Conservation (phyloP, 2,329 filamentous ascomycete genomes). For the Blumeria graminis region DNA sequence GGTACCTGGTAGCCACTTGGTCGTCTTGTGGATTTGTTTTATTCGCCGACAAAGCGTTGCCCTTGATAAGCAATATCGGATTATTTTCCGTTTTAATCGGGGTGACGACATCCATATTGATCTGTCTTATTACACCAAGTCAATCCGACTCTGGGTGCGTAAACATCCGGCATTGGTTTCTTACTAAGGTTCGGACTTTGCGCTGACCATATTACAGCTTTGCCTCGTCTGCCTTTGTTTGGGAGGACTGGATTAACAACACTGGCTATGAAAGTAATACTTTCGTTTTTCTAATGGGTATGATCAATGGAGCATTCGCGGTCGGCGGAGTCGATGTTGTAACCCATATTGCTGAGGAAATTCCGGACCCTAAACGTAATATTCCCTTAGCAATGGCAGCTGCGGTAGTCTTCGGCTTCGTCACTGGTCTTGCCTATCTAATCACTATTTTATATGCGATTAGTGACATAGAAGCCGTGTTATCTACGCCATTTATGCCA, state of each 20-base stretch:
- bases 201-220: slow-evolving; percentile 8
- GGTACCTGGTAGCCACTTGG: too few relatives aligned
- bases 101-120: too few relatives aligned
- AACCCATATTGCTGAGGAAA: slow-evolving; percentile 41
- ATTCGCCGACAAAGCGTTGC: too few relatives aligned
- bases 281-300: slow-evolving; percentile 32
- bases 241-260: slow-evolving; percentile 20
- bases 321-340: slow-evolving; percentile 42
- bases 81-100: too few relatives aligned
- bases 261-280: slow-evolving; percentile 24
- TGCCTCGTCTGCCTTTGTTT: slow-evolving; percentile 18
- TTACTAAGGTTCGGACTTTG: too few relatives aligned
- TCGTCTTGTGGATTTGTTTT: too few relatives aligned
- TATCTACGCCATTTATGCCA: slow-evolving; percentile 27
- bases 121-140: too few relatives aligned
- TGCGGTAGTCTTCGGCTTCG: slow-evolving; percentile 25
- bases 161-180: too few relatives aligned
- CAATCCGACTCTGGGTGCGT: too few relatives aligned
- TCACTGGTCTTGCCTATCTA: slow-evolving; percentile 27
- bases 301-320: slow-evolving; percentile 44
- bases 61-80: too few relatives aligned
- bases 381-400: slow-evolving; percentile 28
- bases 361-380: slow-evolving; percentile 25
- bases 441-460: slow-evolving; percentile 32
- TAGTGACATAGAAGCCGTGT: slow-evolving; percentile 26